phyloP scores from a whole-genome alignment of 305 asterid species.

The Fraxinus nigra region DNA sequence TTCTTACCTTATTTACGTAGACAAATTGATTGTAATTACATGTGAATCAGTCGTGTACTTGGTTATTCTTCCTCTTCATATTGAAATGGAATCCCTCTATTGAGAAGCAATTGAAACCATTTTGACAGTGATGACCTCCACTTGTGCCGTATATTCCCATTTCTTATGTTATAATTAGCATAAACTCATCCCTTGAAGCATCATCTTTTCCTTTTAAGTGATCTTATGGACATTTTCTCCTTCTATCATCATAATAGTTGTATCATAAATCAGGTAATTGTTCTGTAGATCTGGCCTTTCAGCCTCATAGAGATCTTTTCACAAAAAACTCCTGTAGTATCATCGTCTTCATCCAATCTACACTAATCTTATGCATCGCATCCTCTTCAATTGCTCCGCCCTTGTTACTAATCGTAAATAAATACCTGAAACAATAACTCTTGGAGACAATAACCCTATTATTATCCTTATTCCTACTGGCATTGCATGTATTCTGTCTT shows the following conservation, averaged over 20 bases:
- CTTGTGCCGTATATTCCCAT: background rate
- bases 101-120: too few relatives aligned
- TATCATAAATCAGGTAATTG: background rate
- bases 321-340: background rate
- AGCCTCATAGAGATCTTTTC: background rate
- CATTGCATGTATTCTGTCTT: background rate
- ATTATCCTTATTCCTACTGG: background rate
- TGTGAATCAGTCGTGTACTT: too few relatives aligned
- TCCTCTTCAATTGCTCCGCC: background rate
- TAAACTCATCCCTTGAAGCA: background rate
- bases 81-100: too few relatives aligned
- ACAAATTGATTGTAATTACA: too few relatives aligned
- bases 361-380: background rate
- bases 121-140: background rate
- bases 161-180: background rate
- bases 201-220: background rate
- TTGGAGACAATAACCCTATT: background rate
- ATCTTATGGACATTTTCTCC: background rate
- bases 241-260: background rate
- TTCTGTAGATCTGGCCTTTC: background rate
- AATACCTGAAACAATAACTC: background rate
- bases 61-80: too few relatives aligned
- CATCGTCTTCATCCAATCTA: background rate
- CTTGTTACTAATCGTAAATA: background rate
- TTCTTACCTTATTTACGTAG: too few relatives aligned